phyloP scores from a whole-genome alignment of 352 stramenopile genomes.

The Pythium plurisporium region DNA sequence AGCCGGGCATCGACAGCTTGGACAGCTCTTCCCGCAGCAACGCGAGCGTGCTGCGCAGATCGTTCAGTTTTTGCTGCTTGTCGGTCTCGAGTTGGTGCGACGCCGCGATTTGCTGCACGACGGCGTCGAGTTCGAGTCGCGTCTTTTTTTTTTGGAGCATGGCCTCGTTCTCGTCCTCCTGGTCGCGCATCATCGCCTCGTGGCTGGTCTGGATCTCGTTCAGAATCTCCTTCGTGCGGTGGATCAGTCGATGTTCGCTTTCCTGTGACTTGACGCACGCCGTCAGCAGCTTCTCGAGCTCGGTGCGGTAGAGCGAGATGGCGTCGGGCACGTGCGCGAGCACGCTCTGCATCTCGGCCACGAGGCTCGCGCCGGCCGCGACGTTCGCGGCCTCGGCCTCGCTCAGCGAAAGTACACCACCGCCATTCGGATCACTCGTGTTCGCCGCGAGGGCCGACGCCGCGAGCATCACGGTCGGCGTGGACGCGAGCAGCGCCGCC shows the following conservation, averaged over 20 bases:
- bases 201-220: conserved; percentile 71
- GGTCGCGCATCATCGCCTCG: conserved; percentile 67
- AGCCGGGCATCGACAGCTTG: conserved; percentile 44
- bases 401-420: background rate
- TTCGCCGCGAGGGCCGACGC: background rate
- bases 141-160: conserved; percentile 65
- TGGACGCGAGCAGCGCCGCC: background rate
- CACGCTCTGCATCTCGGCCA: conserved; percentile 65
- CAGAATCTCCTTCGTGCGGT: conserved; percentile 69
- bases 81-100: conserved; percentile 60
- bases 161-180: conserved; percentile 74
- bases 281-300: conserved; percentile 76
- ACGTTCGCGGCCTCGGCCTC: conserved; percentile 12
- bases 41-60: conserved; percentile 54
- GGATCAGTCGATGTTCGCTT: conserved; percentile 66
- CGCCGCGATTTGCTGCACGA: conserved; percentile 54
- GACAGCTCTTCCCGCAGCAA: conserved; percentile 60
- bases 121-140: conserved; percentile 64
- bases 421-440: background rate
- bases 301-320: conserved; percentile 69
- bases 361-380: conserved; percentile 26
- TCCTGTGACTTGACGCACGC: conserved; percentile 78
- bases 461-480: background rate
- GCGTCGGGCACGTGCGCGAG: conserved; percentile 62
- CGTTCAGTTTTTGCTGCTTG: conserved; percentile 73